Conservation (phyloP, 257 asterid genomes). For the Solanum pinnatisectum region DNA sequence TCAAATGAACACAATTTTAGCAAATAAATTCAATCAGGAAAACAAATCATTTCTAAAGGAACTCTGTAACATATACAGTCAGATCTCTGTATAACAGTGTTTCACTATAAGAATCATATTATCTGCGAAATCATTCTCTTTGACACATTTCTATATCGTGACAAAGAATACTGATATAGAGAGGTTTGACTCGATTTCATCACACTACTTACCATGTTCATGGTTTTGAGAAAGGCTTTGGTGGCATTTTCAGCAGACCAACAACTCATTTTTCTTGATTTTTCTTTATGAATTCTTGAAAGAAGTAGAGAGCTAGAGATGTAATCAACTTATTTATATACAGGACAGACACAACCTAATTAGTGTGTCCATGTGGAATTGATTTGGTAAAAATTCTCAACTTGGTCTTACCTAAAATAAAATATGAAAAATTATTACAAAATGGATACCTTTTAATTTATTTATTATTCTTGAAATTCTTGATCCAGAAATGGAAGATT, state of each 20-base stretch:
- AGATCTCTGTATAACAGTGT: background rate
- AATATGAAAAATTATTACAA: background rate
- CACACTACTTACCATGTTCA: slow-evolving; percentile 53
- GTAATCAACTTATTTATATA: background rate
- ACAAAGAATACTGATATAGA: background rate
- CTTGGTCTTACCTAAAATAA: background rate
- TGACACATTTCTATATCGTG: too few species aligned
- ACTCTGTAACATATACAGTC: background rate
- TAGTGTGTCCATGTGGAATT: background rate
- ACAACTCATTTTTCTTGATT: slow-evolving; percentile 33
- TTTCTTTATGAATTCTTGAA: background rate
- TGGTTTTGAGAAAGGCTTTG: slow-evolving; percentile 66
- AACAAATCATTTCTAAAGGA: background rate
- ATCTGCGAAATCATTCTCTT: background rate
- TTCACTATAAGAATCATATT: too few species aligned
- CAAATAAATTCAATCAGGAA: background rate
- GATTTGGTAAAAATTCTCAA: background rate
- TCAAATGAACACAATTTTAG: background rate
- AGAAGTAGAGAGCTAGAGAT: slow-evolving; percentile 1
- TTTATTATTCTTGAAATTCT: background rate
- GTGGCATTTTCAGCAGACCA: slow-evolving; percentile 98
- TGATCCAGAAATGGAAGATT: background rate
- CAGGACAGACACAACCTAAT: background rate
- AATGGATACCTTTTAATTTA: background rate
- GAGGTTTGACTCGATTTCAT: background rate